Percentiles rank a stretch among this genome's conserved stretches.
These are phyloP conservation scores for Ambrosia artemisiifolia DNA, from an alignment of 129 eudicot genomes.

Conservation along the genomic window DNA sequence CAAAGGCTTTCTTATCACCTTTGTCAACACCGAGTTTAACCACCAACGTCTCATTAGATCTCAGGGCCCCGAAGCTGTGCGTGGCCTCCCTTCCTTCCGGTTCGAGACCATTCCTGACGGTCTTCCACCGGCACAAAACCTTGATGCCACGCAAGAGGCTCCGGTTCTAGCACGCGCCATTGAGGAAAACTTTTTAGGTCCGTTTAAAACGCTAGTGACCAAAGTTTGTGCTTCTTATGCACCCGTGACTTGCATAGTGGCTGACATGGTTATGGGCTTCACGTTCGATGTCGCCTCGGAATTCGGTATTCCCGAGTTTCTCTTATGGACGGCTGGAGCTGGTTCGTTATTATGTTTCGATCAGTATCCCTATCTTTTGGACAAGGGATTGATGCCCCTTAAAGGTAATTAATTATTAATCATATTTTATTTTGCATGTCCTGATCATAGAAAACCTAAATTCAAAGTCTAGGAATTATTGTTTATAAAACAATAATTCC, in stretches of 20 bases:
- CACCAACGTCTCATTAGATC: conserved; percentile 24
- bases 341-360: conserved; percentile 31
- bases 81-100: conserved; percentile 49
- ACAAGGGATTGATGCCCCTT: conserved; percentile 37
- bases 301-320: conserved; percentile 26
- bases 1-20: conserved; percentile 30
- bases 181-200: conserved; percentile 11
- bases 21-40: conserved; percentile 25
- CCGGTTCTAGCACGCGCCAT: conserved; percentile 15
- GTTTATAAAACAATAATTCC: too few relatives aligned
- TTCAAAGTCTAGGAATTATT: too few relatives aligned
- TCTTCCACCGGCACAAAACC: conserved; percentile 34
- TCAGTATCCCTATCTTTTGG: conserved; percentile 28
- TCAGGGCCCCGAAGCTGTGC: conserved; percentile 22
- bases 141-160: conserved; percentile 36
- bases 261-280: conserved; percentile 37
- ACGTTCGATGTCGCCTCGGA: conserved; percentile 22
- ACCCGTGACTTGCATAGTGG: conserved; percentile 34
- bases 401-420: conserved; percentile 28
- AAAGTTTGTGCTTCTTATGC: conserved; percentile 20
- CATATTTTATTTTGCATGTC: not conserved
- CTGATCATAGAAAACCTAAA: not conserved
- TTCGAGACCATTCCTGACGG: conserved; percentile 63
- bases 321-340: conserved; percentile 34
- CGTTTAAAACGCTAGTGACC: conserved; percentile 25